Evolutionary conservation across 345 rosid species (phyloP), one percentile per base, ranked within the genome.

Genomic region (Hevea brasiliensis): DNA sequence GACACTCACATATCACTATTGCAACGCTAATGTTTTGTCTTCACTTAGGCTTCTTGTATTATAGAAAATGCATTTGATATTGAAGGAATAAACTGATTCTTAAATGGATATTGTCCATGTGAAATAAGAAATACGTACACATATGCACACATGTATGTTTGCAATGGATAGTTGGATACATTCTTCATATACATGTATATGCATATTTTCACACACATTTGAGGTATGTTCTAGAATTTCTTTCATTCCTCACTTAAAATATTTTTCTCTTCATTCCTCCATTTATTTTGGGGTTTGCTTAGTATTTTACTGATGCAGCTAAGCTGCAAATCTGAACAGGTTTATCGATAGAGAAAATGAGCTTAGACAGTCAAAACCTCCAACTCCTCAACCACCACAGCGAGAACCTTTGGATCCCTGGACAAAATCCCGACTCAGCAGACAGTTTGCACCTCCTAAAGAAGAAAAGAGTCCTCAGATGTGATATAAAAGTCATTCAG

Each of bases 301-400:
- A 2, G 51, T 56, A 14, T 44, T 23, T 24, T 50, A 61, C 47
- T 65, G 8, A 7, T 61, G 40, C 7, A 14, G 0, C 14, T 6
- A 7, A 58, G 29, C 45, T 73, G 37, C 72, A 27, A 4, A 14
- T 42, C 20, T 67, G 72, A 68, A 45, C 88, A 90, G 97, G 87
- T 94, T 94, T 71, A 84, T 94, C 9, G 99, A 90, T 74, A 80
- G 99, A 84, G 94, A 90, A 78, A 92, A 94, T 41, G 97, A 94
- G 79, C 92, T 90, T 65, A 85, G 97, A 51, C 91, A 92, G 78
- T 85, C 97, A 32, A 94, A 90, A 80, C 89, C 93, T 32, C 86
- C 94, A 6, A 71, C 82, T 37, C 89, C 94, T 59, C 98, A 88
- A 77, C 89, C 87, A 4, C 92, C 87, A 27, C 92, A 81, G 55